Evolutionary conservation across 176 grass and related monocot species (phyloP), one percentile per base, ranked within the genome.

Genomic region (Saccharum officinarum): DNA sequence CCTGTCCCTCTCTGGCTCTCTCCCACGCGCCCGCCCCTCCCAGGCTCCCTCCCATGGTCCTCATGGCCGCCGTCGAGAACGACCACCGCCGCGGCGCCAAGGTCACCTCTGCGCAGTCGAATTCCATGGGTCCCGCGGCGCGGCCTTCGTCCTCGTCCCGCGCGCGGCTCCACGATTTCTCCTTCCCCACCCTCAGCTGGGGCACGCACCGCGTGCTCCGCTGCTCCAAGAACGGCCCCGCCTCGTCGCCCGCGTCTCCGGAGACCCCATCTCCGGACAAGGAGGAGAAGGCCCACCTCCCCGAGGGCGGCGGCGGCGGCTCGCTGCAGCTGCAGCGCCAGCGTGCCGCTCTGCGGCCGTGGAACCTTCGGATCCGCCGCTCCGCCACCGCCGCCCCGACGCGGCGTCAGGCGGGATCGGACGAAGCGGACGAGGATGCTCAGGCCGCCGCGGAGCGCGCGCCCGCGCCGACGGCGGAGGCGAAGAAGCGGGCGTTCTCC

Each of bases 171-270:
- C 90, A 92, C 86, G 67, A 75, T 36, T 92, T 92, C 90, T 82
- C 83, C 59, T 92, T 92, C 79, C 86, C 86, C 6, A 82, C 77
- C 41, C 73, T 92, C 78, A 92, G 82, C 90, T 92, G 90, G 90
- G 90, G 86, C 65, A 86, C 90, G 9, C 86, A 88, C 71, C 90
- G 90, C 67, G 79, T 92, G 73, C 90, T 92, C 78, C 90, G 90
- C 23, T 92, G 90, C 83, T 50, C 90, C 79, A 92, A 88, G 78
- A 76, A 25, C 63, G 78, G 62, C 40, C 22, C 69, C 31, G 30
- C 76, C 18, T 49, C 76, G 40, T n/a, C 38, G 0, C 39, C 67
- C 4, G 2, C 69, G 13, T 22, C 61, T 1, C 70, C 81, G 69
- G 68, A 84, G 3, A 44, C 75, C 40, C 80, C 69, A 26, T 88